Conservation (phyloP, 192 early-diverging fungal species). For the Backusella tarrabulga region DNA sequence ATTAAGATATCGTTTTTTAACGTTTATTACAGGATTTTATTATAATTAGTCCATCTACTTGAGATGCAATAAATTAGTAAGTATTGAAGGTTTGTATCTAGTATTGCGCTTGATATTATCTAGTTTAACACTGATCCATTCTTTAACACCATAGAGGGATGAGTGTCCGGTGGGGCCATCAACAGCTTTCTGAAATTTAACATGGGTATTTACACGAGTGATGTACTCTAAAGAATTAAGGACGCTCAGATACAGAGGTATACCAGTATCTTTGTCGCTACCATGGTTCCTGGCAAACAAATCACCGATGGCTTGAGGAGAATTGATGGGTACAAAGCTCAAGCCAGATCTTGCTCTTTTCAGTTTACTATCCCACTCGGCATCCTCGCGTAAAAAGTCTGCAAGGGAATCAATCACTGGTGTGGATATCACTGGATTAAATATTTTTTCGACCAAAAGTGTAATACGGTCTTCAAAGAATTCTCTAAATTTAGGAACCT, state of each 20-base stretch:
- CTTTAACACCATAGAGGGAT: conserved; percentile 28
- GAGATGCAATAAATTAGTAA: neutral
- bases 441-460: neutral
- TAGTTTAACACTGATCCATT: conserved; percentile 22
- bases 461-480: conserved; percentile 5
- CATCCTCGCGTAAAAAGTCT: conserved; percentile 21
- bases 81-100: neutral
- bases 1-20: neutral
- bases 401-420: conserved; percentile 25
- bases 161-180: conserved; percentile 20
- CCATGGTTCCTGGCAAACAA: neutral
- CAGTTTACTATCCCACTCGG: conserved; percentile 23
- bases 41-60: neutral
- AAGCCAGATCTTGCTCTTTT: conserved; percentile 6
- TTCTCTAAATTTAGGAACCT: conserved; percentile 10
- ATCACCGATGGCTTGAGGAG: neutral
- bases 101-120: neutral
- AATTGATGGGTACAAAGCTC: conserved; percentile 4
- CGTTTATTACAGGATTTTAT: neutral
- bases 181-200: conserved; percentile 11
- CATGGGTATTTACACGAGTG: conserved; percentile 6
- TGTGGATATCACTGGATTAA: neutral
- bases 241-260: neutral
- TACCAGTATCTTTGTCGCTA: neutral
- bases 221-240: conserved; percentile 13